These are phyloP conservation scores for Hypoxylon sp. DNA, from an alignment of 2,329 filamentous ascomycete genomes.

Conservation along the genomic window DNA sequence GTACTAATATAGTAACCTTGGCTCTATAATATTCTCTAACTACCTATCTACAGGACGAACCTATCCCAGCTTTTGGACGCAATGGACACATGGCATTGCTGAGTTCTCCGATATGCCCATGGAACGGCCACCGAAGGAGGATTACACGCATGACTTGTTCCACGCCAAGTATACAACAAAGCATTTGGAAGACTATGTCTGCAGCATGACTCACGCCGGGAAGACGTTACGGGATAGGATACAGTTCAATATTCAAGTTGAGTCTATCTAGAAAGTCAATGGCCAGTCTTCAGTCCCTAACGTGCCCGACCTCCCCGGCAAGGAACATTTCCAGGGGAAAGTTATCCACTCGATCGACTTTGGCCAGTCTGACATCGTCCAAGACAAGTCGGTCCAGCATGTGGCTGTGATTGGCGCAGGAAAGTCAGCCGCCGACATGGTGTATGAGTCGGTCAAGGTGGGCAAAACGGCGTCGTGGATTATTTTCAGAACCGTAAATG, in stretches of 20 bases:
- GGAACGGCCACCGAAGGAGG: slow-evolving; percentile 42
- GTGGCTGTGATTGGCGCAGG: slow-evolving; percentile 52
- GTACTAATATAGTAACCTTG: slow-evolving; percentile 21
- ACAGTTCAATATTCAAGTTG: slow-evolving; percentile 37
- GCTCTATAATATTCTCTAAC: slow-evolving; percentile 11
- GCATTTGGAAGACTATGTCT: slow-evolving; percentile 45
- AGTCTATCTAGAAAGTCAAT: slow-evolving; percentile 38
- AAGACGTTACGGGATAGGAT: slow-evolving; percentile 43
- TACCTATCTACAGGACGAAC: slow-evolving; percentile 35
- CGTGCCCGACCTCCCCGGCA: slow-evolving; percentile 48
- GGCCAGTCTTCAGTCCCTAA: slow-evolving; percentile 38
- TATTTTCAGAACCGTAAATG: slow-evolving; percentile 48
- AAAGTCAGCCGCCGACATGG: slow-evolving; percentile 55
- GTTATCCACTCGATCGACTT: slow-evolving; percentile 52
- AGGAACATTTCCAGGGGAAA: slow-evolving; percentile 45
- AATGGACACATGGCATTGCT: slow-evolving; percentile 47
- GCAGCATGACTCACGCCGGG: slow-evolving; percentile 37
- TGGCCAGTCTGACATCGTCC: slow-evolving; percentile 46
- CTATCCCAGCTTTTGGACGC: slow-evolving; percentile 50
- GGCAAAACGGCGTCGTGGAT: slow-evolving; percentile 52
- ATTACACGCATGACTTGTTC: slow-evolving; percentile 45
- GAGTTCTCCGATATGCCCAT: slow-evolving; percentile 50
- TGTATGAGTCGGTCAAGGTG: slow-evolving; percentile 51
- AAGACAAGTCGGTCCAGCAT: slow-evolving; percentile 41
- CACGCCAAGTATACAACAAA: slow-evolving; percentile 46